Evolutionary conservation across 768 basidiomycete species (phyloP), one percentile per base, ranked within the genome.

Genomic region (Collybia sordida): DNA sequence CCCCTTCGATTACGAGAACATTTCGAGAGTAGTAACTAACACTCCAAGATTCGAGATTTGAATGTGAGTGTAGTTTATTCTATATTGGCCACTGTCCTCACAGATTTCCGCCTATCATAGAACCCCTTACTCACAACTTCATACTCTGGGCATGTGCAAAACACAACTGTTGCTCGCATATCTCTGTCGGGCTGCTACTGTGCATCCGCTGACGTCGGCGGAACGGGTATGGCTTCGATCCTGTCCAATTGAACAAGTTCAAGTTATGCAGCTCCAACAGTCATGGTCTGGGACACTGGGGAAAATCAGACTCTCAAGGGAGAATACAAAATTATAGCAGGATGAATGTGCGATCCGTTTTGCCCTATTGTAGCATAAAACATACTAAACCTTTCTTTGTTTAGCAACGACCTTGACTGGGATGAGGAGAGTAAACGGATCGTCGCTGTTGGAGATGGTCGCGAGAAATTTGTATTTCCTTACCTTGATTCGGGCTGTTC

Each of bases 401-500:
- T n/a, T n/a, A 93, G 94, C 56, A 94, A 94, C 58, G 96, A 98
- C 69, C 80, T 98, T 18, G 88, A 87, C 9, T 98, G 96, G 96
- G 96, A 98, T 61, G 90, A 88, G 1, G 96, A 98, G 67, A 92
- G 89, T 62, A 96, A 97, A 65, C 81, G 96, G n/a, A 88, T 98
- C 49, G 89, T 98, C 42, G 91, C 88, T 6, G 95, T 91, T 11
- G 96, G 96, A 46, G 92, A 96, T 56, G 94, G 94, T 28, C 79
- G 85, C 51, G 95, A 94, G 60, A 92, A 88, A 91, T 93, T 28
- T 48, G 72, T 4, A 14, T 35, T 12, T 14, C 24, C n/a, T n/a
- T n/a, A n/a, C n/a, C n/a, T n/a, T n/a, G n/a, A n/a, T 14, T 3
- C 9, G 7, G 19, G 12, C 25, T 23, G n/a, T 34, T 36, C 21